A percentile compares a stretch with the other conserved stretches of the same genome.
Conservation (phyloP, 306 rosid species). For the Macrotyloma uniflorum region DNA sequence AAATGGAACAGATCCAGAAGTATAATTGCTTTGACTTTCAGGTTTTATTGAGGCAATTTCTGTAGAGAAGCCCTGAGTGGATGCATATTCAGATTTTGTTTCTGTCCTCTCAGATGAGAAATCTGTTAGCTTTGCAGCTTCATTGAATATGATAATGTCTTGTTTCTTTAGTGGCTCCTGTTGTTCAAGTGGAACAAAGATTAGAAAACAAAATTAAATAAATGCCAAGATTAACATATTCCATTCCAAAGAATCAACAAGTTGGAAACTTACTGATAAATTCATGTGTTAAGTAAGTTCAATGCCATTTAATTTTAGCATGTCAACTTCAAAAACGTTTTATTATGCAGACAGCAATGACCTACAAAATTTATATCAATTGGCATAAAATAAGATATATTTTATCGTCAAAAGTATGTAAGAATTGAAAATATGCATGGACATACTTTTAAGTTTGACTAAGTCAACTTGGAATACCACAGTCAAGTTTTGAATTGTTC, state of each 20-base stretch:
- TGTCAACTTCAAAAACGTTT: not conserved
- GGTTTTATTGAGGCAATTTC: slow-evolving; percentile 35
- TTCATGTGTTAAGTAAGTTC: not conserved
- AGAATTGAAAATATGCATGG: not conserved
- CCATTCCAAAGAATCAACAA: not conserved
- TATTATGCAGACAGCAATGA: not conserved
- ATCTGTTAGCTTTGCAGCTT: slow-evolving; percentile 30
- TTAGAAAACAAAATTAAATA: slow-evolving; percentile 1
- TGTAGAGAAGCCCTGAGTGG: slow-evolving; percentile 33
- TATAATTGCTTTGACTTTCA: slow-evolving; percentile 28
- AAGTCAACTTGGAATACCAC: slow-evolving; percentile 16
- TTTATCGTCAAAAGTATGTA: not conserved
- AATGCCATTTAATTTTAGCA: not conserved
- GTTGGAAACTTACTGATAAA: not conserved
- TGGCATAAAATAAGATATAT: not conserved
- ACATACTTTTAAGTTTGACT: slow-evolving; percentile 16
- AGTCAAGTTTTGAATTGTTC: slow-evolving; percentile 23
- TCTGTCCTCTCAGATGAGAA: slow-evolving; percentile 5
- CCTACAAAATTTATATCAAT: not conserved
- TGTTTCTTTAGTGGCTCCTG: slow-evolving; percentile 40
- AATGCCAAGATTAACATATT: not conserved
- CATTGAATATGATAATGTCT: slow-evolving; percentile 44
- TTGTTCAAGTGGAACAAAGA: slow-evolving; percentile 32
- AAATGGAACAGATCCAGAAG: slow-evolving; percentile 21
- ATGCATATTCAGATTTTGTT: slow-evolving; percentile 31